Conservation (phyloP, 768 basidiomycete genomes). For the Cystofilobasidium macerans region DNA sequence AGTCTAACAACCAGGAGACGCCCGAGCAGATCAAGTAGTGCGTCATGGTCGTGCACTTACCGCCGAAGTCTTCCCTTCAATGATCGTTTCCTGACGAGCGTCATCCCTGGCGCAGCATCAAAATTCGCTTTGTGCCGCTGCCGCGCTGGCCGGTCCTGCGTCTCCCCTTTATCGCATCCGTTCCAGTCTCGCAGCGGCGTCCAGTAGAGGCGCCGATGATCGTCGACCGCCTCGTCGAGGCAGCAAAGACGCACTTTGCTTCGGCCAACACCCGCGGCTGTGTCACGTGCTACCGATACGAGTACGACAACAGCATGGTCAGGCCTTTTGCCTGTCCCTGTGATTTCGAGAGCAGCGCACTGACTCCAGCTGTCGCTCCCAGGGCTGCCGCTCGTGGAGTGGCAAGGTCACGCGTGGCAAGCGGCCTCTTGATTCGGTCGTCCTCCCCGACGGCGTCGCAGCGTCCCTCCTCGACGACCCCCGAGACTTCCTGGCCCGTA, state of each 20-base stretch:
- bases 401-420: constrained; percentile 14
- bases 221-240: background rate
- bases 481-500: constrained; percentile 56
- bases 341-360: background rate
- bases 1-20: background rate
- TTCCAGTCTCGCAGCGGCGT: background rate
- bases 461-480: constrained; percentile 59
- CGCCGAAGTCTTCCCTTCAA: background rate
- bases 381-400: background rate
- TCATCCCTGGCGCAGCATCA: constrained; percentile 1
- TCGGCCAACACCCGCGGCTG: background rate
- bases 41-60: background rate
- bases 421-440: constrained; percentile 47
- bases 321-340: background rate
- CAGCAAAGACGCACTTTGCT: constrained; percentile 2
- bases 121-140: constrained; percentile 13
- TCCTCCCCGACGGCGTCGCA: constrained; percentile 48
- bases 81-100: too few species aligned
- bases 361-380: background rate
- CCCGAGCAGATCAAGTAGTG: constrained; percentile 15
- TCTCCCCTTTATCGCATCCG: background rate
- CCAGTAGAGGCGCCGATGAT: background rate
- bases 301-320: background rate
- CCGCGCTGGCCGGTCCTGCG: background rate
- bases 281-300: constrained; percentile 4